These are phyloP conservation scores for Stromatinia cepivora DNA, from an alignment of 2,329 filamentous ascomycete species.

Conservation along the genomic window DNA sequence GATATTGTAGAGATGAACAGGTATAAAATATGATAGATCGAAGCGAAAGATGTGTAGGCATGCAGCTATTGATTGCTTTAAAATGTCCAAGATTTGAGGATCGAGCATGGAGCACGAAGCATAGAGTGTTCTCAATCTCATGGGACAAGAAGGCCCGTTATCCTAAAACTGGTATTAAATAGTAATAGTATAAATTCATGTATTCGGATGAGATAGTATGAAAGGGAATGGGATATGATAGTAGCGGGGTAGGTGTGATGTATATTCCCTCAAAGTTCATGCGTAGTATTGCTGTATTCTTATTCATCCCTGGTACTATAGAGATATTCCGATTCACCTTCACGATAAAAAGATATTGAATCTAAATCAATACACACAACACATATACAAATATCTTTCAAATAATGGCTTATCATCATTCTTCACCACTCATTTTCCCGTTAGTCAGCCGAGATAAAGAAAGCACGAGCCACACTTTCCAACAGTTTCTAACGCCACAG, in stretches of 20 bases:
- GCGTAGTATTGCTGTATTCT: neutral
- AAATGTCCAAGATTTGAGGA: neutral
- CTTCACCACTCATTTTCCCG: neutral
- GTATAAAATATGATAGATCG: neutral
- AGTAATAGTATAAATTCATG: neutral
- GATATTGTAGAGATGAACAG: neutral
- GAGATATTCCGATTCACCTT: neutral
- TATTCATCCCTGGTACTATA: neutral
- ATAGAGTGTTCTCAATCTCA: neutral
- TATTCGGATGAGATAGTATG: neutral
- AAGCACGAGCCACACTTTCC: conserved; percentile 16
- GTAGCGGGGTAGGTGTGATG: neutral
- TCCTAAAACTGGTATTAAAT: neutral
- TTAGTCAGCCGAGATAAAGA: conserved; percentile 1
- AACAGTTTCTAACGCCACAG: neutral
- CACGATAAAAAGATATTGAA: no score
- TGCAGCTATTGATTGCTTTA: no score
- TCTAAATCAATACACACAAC: neutral
- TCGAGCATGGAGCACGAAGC: no score
- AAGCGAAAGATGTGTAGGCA: no score
- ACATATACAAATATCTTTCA: neutral
- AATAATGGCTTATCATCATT: neutral
- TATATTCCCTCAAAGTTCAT: neutral
- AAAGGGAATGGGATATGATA: neutral
- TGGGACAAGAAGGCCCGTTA: neutral